These are phyloP conservation scores for Styphnolobium japonicum DNA, from an alignment of 306 rosid species.

Conservation along the genomic window DNA sequence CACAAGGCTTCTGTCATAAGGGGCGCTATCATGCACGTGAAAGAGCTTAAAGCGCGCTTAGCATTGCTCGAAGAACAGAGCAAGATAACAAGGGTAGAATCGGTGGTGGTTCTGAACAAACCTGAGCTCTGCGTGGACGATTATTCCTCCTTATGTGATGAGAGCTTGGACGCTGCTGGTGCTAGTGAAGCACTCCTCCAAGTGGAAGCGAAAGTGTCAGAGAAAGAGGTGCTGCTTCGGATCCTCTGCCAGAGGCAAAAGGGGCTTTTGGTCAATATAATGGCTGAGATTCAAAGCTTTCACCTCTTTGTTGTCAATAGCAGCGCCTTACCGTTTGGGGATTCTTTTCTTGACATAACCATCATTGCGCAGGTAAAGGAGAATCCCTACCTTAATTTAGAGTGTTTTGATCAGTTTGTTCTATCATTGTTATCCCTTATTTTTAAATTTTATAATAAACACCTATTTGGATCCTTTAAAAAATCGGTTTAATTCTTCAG, in stretches of 20 bases:
- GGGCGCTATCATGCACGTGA: constrained; percentile 64
- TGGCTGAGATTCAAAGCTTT: constrained; percentile 50
- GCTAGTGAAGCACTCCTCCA: constrained; percentile 43
- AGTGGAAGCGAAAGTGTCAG: constrained; percentile 64
- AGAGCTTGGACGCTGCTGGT: constrained; percentile 25
- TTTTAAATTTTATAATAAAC: too few relatives aligned
- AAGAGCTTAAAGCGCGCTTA: constrained; percentile 57
- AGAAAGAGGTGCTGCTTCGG: constrained; percentile 58
- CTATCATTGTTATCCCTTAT: neutral
- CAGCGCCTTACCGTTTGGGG: constrained; percentile 41
- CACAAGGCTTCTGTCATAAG: constrained; percentile 75
- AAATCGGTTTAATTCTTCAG: too few relatives aligned
- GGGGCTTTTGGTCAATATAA: constrained; percentile 46
- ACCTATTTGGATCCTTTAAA: too few relatives aligned
- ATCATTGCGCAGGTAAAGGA: constrained; percentile 59
- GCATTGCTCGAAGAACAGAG: constrained; percentile 53
- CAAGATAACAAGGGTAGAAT: constrained; percentile 49
- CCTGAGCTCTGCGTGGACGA: constrained; percentile 37
- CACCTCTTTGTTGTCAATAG: constrained; percentile 38
- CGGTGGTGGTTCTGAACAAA: constrained; percentile 39
- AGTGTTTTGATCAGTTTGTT: neutral
- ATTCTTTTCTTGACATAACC: constrained; percentile 46
- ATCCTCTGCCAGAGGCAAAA: constrained; percentile 53
- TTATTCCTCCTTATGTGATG: constrained; percentile 49
- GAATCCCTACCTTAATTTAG: neutral